A percentile compares a stretch with the other conserved stretches of the same genome.
Conservation (phyloP, 1,139 yeast species). For the Candida sanyaensis region DNA sequence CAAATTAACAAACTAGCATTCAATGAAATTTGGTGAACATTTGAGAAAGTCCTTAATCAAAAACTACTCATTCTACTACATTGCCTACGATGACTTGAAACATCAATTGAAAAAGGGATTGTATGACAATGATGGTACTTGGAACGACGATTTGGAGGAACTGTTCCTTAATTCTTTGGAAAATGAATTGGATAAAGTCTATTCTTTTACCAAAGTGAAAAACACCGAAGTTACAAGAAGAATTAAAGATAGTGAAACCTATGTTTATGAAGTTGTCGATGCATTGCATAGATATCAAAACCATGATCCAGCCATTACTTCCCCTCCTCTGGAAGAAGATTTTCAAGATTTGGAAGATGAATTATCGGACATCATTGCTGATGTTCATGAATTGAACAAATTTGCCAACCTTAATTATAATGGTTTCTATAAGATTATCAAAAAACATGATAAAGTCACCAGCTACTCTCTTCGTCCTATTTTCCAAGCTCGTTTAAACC, state of each 20-base stretch:
- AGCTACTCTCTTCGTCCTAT: slow-evolving; percentile 83
- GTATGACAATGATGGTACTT: slow-evolving; percentile 50
- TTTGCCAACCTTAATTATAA: slow-evolving; percentile 91
- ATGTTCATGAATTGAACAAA: slow-evolving; percentile 94
- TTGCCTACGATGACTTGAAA: slow-evolving; percentile 87
- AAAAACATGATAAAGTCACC: slow-evolving; percentile 93
- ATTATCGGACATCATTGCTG: slow-evolving; percentile 90
- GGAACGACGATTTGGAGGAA: slow-evolving; percentile 82
- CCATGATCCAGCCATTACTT: slow-evolving; percentile 22
- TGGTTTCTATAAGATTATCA: slow-evolving; percentile 93
- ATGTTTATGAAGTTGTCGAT: slow-evolving; percentile 65
- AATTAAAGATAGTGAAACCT: slow-evolving; percentile 75
- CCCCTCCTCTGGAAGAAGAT: slow-evolving; percentile 68
- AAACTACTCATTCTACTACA: slow-evolving; percentile 87
- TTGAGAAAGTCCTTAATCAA: slow-evolving; percentile 71
- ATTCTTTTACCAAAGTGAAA: slow-evolving; percentile 85
- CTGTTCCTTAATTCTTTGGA: slow-evolving; percentile 74
- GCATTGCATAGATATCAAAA: slow-evolving; percentile 24
- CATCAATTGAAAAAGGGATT: slow-evolving; percentile 72
- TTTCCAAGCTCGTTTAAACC: slow-evolving; percentile 86
- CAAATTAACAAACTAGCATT: neutral
- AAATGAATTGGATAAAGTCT: slow-evolving; percentile 85
- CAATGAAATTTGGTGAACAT: slow-evolving; percentile 79
- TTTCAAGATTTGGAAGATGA: slow-evolving; percentile 92
- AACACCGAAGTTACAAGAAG: slow-evolving; percentile 81